These are phyloP conservation scores for Xylariaceae sp. DNA, from an alignment of 2,329 filamentous ascomycete species.

Conservation along the genomic window DNA sequence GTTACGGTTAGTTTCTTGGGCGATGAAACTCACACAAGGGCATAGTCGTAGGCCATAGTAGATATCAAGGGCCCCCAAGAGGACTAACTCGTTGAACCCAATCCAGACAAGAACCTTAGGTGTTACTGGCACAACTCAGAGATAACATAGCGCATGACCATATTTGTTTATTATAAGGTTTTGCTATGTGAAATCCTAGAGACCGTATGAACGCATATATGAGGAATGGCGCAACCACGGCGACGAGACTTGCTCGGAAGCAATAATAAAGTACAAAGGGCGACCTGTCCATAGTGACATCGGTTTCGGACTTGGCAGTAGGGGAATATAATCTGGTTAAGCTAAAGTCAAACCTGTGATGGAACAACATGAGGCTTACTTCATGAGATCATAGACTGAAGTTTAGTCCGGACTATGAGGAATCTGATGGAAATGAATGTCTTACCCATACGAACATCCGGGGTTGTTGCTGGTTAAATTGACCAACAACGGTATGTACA, in stretches of 20 bases:
- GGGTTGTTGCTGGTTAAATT: not conserved
- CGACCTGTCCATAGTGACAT: not conserved
- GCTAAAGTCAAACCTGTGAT: too few relatives aligned
- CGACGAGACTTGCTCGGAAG: not conserved
- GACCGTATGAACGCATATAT: not conserved
- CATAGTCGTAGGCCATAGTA: constrained; percentile 37
- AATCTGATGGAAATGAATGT: not conserved
- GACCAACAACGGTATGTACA: too few relatives aligned
- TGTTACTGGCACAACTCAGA: constrained; percentile 1
- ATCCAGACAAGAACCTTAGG: not conserved
- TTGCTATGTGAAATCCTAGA: constrained; percentile 4
- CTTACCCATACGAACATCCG: not conserved
- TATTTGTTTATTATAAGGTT: constrained; percentile 12
- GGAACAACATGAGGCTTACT: not conserved
- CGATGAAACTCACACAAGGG: constrained; percentile 32
- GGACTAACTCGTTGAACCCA: not conserved
- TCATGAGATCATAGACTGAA: constrained; percentile 29
- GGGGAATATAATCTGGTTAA: not conserved
- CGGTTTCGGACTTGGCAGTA: not conserved
- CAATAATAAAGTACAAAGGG: not conserved
- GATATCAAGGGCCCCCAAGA: not conserved
- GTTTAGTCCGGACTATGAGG: not conserved
- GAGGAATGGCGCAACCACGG: not conserved
- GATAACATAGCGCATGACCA: not conserved
- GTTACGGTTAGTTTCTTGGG: not conserved